Evolutionary conservation across 371 early-diverging fungal species (phyloP).

Genomic region (Choanephora cucurbitarum): DNA sequence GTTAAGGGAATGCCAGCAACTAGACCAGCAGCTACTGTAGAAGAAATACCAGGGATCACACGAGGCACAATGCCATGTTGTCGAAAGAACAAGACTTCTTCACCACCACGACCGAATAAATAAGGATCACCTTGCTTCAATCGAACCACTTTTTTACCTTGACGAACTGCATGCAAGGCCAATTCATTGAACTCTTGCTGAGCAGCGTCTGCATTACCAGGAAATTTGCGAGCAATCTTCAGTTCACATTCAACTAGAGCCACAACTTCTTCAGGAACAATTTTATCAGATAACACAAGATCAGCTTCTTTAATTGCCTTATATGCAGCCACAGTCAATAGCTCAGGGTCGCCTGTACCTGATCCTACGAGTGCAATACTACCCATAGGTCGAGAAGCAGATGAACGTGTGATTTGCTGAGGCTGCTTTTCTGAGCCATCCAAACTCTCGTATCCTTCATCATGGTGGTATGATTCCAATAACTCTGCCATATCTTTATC

Average conservation of each 20-base stretch:
- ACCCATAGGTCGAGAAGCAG: conserved; percentile 7
- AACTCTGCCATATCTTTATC: conserved; percentile 63
- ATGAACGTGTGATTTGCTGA: conserved; percentile 1
- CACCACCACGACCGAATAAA: conserved; percentile 92
- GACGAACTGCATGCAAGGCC: conserved; percentile 61
- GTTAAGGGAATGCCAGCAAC: conserved; percentile 87
- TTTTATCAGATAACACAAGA: conserved; percentile 81
- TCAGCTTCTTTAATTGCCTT: conserved; percentile 73
- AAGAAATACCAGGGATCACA: conserved; percentile 86
- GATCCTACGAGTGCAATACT: conserved; percentile 79
- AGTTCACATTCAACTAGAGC: conserved; percentile 55
- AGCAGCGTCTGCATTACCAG: conserved; percentile 78
- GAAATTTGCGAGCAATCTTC: conserved; percentile 69
- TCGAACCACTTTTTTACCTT: conserved; percentile 78
- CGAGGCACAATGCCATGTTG: conserved; percentile 62
- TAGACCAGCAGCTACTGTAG: conserved; percentile 73
- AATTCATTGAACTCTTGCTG: conserved; percentile 79
- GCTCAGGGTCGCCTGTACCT: conserved; percentile 84
- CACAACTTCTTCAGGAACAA: conserved; percentile 76
- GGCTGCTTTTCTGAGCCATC: conserved; percentile 2
- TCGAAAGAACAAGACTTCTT: conserved; percentile 80
- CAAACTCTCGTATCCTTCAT: conserved; percentile 57
- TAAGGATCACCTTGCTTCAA: conserved; percentile 92
- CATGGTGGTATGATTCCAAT: conserved; percentile 66
- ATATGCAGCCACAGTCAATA: conserved; percentile 79